Evolutionary conservation across 768 basidiomycete genomes (phyloP).

Genomic region (Coprinopsis sp.): DNA sequence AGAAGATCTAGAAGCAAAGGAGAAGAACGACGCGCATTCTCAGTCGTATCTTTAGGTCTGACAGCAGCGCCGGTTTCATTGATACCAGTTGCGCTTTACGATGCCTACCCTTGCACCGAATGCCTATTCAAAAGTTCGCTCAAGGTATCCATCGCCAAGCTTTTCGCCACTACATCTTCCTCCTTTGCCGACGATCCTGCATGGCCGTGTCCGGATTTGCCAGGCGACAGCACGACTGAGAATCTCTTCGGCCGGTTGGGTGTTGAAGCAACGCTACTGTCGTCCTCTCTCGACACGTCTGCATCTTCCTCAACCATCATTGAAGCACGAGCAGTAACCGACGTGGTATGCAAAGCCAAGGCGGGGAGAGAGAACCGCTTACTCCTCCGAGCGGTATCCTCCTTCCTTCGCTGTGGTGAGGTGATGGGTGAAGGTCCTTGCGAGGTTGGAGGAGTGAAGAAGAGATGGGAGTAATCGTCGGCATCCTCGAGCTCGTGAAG

Average conservation of each 20-base stretch:
- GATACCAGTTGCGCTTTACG: too few relatives aligned
- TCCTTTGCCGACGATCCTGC: slow-evolving; percentile 20
- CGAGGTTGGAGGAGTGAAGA: slow-evolving; percentile 15
- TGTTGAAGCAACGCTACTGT: slow-evolving; percentile 8
- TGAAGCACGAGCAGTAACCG: slow-evolving; percentile 57
- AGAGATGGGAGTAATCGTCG: slow-evolving; percentile 13
- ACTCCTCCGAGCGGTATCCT: slow-evolving; percentile 57
- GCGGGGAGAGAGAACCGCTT: slow-evolving; percentile 76
- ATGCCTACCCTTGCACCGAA: too few relatives aligned
- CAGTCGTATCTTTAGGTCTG: too few relatives aligned
- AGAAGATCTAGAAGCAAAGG: too few relatives aligned
- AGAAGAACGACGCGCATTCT: too few relatives aligned
- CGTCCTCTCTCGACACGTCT: slow-evolving; percentile 13
- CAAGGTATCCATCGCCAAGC: slow-evolving; percentile 51
- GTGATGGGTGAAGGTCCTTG: slow-evolving; percentile 21
- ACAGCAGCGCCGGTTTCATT: too few relatives aligned
- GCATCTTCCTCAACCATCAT: slow-evolving; percentile 26
- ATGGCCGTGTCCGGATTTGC: slow-evolving; percentile 22
- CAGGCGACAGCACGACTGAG: slow-evolving; percentile 48
- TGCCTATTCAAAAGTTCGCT: slow-evolving; percentile 48
- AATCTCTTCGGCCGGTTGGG: slow-evolving; percentile 41
- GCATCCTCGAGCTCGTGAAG: slow-evolving; percentile 13
- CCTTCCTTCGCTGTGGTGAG: slow-evolving; percentile 27
- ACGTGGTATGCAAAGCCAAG: slow-evolving; percentile 69
- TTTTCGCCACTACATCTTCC: slow-evolving; percentile 25